These are phyloP conservation scores for Magnaporthales sp. DNA, from an alignment of 2,329 filamentous ascomycete species.

Conservation along the genomic window DNA sequence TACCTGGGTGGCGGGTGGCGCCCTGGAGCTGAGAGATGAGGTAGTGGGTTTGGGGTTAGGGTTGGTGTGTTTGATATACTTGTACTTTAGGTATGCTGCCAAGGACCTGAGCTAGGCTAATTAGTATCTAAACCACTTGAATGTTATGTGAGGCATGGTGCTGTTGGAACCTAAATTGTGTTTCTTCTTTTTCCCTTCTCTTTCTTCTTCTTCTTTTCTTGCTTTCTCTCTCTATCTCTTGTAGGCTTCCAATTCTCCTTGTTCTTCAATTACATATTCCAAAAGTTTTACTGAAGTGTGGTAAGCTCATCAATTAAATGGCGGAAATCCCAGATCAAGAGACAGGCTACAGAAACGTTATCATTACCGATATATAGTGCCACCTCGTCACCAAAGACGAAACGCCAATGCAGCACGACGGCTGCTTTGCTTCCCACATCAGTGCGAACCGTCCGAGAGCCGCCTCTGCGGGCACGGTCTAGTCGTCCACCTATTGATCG, in stretches of 20 bases:
- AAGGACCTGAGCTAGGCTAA: too few relatives aligned
- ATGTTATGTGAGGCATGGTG: too few relatives aligned
- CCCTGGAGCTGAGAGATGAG: constrained; percentile 10
- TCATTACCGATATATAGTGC: neutral
- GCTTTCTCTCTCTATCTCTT: too few relatives aligned
- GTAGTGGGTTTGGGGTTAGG: neutral
- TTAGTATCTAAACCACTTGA: too few relatives aligned
- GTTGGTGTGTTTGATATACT: neutral
- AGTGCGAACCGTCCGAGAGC: neutral
- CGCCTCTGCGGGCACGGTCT: neutral
- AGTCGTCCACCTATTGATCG: neutral
- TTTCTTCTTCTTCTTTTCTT: too few relatives aligned
- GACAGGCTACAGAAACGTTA: neutral
- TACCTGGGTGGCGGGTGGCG: constrained; percentile 38
- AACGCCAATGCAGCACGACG: neutral
- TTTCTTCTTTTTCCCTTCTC: too few relatives aligned
- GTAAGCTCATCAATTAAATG: neutral
- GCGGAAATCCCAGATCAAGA: neutral
- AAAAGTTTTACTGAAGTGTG: neutral
- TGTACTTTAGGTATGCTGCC: too few relatives aligned
- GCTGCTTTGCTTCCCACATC: neutral
- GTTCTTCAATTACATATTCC: neutral
- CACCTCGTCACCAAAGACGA: neutral
- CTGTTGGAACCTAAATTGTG: too few relatives aligned
- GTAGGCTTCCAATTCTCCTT: neutral